These are phyloP conservation scores for Linanthus parryae DNA, from an alignment of 148 eudicot genomes.

Conservation along the genomic window DNA sequence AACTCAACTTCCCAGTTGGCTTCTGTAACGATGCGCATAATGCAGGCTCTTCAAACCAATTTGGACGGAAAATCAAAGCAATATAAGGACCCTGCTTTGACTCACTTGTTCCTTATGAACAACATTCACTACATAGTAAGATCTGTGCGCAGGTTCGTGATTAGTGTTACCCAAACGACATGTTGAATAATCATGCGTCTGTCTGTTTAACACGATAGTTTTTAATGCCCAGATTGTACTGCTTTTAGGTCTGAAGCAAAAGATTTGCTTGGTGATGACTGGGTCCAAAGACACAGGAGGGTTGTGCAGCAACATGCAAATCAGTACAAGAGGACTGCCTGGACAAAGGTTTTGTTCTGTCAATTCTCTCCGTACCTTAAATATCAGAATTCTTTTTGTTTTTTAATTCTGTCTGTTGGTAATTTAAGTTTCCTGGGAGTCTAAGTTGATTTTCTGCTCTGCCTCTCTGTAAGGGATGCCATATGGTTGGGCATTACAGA, in stretches of 20 bases:
- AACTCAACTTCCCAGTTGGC: constrained; percentile 76
- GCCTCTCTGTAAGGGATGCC: constrained; percentile 1
- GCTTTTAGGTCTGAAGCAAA: constrained; percentile 81
- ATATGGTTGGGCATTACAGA: no score
- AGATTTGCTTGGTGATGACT: constrained; percentile 92
- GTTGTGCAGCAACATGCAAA: constrained; percentile 95
- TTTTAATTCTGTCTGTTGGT: constrained; percentile 1
- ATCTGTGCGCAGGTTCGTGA: constrained; percentile 88
- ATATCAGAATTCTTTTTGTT: constrained; percentile 1
- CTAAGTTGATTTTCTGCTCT: not conserved
- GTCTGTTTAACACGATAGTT: not conserved
- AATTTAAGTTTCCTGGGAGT: not conserved
- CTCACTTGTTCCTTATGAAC: constrained; percentile 91
- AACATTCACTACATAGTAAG: constrained; percentile 95
- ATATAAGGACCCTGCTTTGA: constrained; percentile 83
- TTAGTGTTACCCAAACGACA: no score
- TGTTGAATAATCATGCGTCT: no score
- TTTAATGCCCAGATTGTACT: not conserved
- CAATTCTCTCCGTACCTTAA: not conserved
- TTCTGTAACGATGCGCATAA: constrained; percentile 84
- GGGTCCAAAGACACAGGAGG: constrained; percentile 99
- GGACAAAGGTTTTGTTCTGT: constrained; percentile 71
- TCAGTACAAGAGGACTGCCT: constrained; percentile 92
- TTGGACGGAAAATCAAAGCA: constrained; percentile 95
- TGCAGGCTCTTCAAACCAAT: constrained; percentile 98